These are phyloP conservation scores for Candida silvatica DNA, from an alignment of 805 yeast genomes.

Conservation along the genomic window DNA sequence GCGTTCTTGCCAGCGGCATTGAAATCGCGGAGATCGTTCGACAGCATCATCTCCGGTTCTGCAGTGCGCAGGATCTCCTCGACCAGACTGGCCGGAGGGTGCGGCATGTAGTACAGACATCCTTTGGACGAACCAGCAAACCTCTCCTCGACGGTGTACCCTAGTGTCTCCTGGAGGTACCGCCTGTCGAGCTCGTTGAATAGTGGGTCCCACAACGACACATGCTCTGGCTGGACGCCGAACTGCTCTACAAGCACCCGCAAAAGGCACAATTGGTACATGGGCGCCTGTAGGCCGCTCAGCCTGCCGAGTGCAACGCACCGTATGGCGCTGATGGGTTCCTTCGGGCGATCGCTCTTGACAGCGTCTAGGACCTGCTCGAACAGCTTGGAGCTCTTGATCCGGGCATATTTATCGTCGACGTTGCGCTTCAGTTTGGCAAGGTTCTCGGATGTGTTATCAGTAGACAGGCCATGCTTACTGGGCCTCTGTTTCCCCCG, in stretches of 20 bases:
- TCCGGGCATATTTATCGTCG: too few species aligned
- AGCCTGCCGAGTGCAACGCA: conserved; percentile 26
- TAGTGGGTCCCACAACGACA: conserved; percentile 25
- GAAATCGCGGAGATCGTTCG: conserved; percentile 25
- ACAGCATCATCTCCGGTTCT: conserved; percentile 19
- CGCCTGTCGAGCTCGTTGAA: conserved; percentile 15
- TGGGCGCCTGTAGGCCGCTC: conserved; percentile 13
- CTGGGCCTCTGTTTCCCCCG: too few species aligned
- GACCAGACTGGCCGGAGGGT: conserved; percentile 23
- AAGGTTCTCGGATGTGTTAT: too few species aligned
- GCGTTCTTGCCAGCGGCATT: too few species aligned
- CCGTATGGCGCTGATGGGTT: conserved; percentile 7
- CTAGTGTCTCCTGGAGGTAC: conserved; percentile 9
- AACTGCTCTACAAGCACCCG: conserved; percentile 9
- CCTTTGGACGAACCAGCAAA: not conserved
- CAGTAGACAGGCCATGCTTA: too few species aligned
- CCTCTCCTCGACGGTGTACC: conserved; percentile 11
- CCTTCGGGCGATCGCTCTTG: too few species aligned
- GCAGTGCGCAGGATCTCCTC: conserved; percentile 15
- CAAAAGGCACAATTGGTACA: conserved; percentile 22
- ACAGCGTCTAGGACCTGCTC: too few species aligned
- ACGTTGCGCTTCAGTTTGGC: too few species aligned
- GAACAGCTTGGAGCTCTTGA: too few species aligned
- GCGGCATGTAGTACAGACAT: conserved; percentile 25
- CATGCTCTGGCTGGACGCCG: conserved; percentile 3